A percentile compares a stretch with the other conserved stretches of the same genome.
Evolutionary conservation across 371 early-diverging fungal species (phyloP).

Genomic region (Gilbertella persicaria): DNA sequence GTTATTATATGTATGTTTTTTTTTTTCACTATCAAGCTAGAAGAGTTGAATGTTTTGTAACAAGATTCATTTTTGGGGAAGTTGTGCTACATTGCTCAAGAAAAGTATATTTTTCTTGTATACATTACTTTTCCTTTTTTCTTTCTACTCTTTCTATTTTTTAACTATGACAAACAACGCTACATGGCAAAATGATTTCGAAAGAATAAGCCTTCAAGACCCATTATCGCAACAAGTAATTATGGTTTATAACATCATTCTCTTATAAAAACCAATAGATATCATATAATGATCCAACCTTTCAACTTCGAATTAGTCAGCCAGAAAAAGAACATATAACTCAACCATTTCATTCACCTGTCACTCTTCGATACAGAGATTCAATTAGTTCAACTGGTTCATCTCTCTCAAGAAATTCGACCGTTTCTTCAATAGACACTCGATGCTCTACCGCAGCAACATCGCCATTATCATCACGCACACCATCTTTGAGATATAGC

Average conservation of each 20-base stretch:
- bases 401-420: constrained; percentile 16
- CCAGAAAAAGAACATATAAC: not conserved
- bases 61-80: no score
- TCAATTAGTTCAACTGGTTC: constrained; percentile 15
- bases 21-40: no score
- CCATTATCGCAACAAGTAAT: constrained; percentile 6
- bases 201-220: constrained; percentile 8
- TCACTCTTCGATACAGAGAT: constrained; percentile 17
- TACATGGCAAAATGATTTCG: constrained; percentile 3
- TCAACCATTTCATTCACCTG: constrained; percentile 2
- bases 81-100: no score
- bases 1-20: no score
- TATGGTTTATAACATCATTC: not conserved
- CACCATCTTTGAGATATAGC: not conserved
- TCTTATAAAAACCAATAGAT: not conserved
- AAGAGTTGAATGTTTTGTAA: no score
- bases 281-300: not conserved
- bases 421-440: constrained; percentile 10
- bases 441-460: not conserved
- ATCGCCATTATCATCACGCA: not conserved
- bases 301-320: constrained; percentile 5
- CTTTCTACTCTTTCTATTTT: not conserved
- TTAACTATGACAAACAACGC: not conserved
- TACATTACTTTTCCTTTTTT: not conserved
- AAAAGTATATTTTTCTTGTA: not conserved